phyloP scores from a whole-genome alignment of 2,329 filamentous ascomycete species.

The Neofusicoccum laricinum region DNA sequence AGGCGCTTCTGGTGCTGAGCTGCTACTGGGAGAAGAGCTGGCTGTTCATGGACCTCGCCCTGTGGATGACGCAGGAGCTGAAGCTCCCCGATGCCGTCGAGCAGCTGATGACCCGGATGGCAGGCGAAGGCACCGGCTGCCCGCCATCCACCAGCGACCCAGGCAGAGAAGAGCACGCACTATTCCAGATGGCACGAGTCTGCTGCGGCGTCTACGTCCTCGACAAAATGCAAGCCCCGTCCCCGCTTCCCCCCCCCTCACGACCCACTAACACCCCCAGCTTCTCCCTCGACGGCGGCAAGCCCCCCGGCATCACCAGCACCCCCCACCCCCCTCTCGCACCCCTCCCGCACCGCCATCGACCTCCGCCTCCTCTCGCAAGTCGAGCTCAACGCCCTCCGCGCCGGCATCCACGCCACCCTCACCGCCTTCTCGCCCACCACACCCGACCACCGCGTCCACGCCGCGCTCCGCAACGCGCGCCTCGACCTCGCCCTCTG shows the following conservation, averaged over 20 bases:
- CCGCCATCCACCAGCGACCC: not conserved
- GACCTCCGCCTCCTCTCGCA: conserved; percentile 53
- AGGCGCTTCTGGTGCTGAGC: conserved; percentile 52
- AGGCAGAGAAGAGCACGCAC: conserved; percentile 27
- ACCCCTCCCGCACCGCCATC: conserved; percentile 43
- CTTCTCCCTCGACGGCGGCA: conserved; percentile 46
- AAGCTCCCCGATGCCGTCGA: conserved; percentile 38
- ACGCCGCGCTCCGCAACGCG: conserved; percentile 42
- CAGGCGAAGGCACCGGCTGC: conserved; percentile 19
- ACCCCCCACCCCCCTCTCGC: conserved; percentile 42
- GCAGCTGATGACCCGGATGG: conserved; percentile 38
- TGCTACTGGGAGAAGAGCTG: conserved; percentile 54
- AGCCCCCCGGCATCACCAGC: conserved; percentile 38
- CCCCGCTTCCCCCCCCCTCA: not conserved
- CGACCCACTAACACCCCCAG: conserved; percentile 23
- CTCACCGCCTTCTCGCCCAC: no score
- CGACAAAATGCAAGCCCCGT: conserved; percentile 40
- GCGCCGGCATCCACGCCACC: conserved; percentile 29
- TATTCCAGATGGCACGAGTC: conserved; percentile 40
- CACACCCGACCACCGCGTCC: conserved; percentile 19
- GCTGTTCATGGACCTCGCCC: conserved; percentile 49
- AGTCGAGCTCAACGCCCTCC: conserved; percentile 47
- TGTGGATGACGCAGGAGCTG: conserved; percentile 51
- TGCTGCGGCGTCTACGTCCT: conserved; percentile 55
- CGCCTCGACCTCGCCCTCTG: conserved; percentile 50